Evolutionary conservation across 2,329 filamentous ascomycete species (phyloP).

Genomic region (Neofusicoccum sp.): DNA sequence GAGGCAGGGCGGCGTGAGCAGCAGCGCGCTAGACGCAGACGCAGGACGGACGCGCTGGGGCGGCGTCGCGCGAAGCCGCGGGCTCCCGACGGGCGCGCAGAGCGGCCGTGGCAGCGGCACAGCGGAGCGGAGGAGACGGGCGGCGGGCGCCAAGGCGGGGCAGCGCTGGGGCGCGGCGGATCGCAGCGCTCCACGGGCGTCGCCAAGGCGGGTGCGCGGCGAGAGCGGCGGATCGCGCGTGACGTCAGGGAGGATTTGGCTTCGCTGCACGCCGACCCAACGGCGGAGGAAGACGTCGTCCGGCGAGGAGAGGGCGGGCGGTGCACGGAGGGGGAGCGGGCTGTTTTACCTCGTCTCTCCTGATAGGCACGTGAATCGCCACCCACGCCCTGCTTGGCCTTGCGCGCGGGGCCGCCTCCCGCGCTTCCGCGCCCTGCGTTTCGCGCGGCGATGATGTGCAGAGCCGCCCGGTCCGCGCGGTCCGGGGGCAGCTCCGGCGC

Average conservation of each 20-base stretch:
- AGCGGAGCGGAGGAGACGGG: too few relatives aligned
- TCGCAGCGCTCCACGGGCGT: too few relatives aligned
- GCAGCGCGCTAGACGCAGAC: neutral
- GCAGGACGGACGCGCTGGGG: neutral
- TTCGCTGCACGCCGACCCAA: too few relatives aligned
- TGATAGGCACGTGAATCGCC: constrained; percentile 14
- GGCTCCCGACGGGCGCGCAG: too few relatives aligned
- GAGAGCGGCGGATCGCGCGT: too few relatives aligned
- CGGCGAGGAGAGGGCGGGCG: neutral
- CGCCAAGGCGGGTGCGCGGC: too few relatives aligned
- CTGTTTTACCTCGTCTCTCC: constrained; percentile 16
- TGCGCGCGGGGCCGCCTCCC: neutral
- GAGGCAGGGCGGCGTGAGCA: neutral
- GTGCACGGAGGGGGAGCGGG: neutral
- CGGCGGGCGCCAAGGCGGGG: too few relatives aligned
- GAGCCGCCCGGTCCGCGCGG: constrained; percentile 12
- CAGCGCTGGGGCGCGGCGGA: too few relatives aligned
- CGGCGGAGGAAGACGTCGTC: too few relatives aligned
- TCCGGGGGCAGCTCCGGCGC: neutral
- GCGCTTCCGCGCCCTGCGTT: constrained; percentile 11
- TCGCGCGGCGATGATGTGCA: constrained; percentile 7
- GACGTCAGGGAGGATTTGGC: too few relatives aligned
- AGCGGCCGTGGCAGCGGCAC: too few relatives aligned
- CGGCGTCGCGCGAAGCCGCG: too few relatives aligned
- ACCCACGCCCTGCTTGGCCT: neutral